These are phyloP conservation scores for Yamadazyma pseudoaaseri DNA, from an alignment of 1,139 yeast genomes.

Conservation along the genomic window DNA sequence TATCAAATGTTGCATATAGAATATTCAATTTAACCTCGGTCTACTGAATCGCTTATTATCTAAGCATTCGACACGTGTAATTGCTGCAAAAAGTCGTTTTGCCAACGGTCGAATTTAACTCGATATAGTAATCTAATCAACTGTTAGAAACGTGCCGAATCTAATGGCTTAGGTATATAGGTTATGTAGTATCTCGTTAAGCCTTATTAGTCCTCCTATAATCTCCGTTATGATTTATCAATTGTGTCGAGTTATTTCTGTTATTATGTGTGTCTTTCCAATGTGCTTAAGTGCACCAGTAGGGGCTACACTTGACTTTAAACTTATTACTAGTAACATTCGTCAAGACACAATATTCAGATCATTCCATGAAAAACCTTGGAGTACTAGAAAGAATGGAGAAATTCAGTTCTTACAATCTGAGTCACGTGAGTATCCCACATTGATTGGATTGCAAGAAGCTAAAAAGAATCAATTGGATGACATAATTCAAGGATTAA, in stretches of 20 bases:
- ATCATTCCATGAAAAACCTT: slow-evolving; percentile 23
- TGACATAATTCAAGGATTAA: slow-evolving; percentile 24
- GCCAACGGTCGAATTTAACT: too few species aligned
- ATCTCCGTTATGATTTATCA: too few species aligned
- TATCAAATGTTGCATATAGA: too few species aligned
- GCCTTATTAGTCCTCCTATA: too few species aligned
- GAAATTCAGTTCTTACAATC: slow-evolving; percentile 16
- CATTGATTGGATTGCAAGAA: slow-evolving; percentile 34
- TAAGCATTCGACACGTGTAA: slow-evolving; percentile 6
- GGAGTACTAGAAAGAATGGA: slow-evolving; percentile 23
- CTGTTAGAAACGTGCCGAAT: too few species aligned
- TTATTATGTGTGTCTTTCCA: slow-evolving; percentile 5
- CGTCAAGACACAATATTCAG: slow-evolving; percentile 19
- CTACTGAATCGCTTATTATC: too few species aligned
- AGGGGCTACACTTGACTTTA: slow-evolving; percentile 10
- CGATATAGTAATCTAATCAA: too few species aligned
- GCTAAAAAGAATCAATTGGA: slow-evolving; percentile 24
- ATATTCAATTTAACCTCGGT: too few species aligned
- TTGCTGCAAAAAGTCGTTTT: too few species aligned
- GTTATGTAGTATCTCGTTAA: too few species aligned
- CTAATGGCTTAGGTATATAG: too few species aligned
- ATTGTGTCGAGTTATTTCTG: too few species aligned
- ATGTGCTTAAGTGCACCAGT: slow-evolving; percentile 3
- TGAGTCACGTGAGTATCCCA: slow-evolving; percentile 16
- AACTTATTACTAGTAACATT: slow-evolving; percentile 24